Base-by-base conservation (phyloP, 75 land plant genomes). In the Picea sitchensis region DNA sequence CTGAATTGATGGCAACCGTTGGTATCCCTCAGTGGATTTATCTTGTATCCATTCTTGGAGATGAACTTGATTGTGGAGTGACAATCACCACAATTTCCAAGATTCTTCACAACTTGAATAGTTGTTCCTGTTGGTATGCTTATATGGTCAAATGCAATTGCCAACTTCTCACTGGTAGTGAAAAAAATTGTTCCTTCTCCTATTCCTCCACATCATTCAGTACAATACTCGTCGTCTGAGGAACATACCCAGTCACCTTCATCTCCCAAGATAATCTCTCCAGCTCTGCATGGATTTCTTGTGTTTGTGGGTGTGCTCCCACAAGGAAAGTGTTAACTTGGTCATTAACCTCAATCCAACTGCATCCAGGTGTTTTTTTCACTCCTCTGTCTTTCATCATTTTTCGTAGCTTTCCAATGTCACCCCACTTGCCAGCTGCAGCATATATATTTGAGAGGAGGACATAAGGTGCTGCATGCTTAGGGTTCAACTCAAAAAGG, bases 381-480 rank as follows among this genome's bases (percentile, higher is more conserved):
- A 60, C 80, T 23, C 75, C 84, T 41, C 58, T 71, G 1, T 78
- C 84, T 61, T 54, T 73, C 84, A 82, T 82, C 76, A 82, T 59
- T 44, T 75, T 14, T 76, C 84, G 78, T 59, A 82, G 20, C 58
- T 64, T 56, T 31, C 47, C 68, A 65, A 82, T 80, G 63, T 78
- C 84, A 72, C 72, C 76, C 84, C 84, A 82, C 76, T 65, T 82
- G 13, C 80, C 80, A 72, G 47, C 20, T 12, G 26, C 60, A 38
- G 85, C 84, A 76, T 80, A 78, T 34, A 86, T 78, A 67, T 86
- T 86, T 65, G 88, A 80, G 63, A 83, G 74, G 58, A 83, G 58
- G 41, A 81, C 82, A 44, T 83, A 86, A 61, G 62, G 57, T 8
- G 76, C 76, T 8, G 76, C 73, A 73, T 78, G 73, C 14, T 58